Evolutionary conservation across 805 yeast genomes (phyloP), one percentile per base, ranked within the genome.

Genomic region (Cyberlindnera veronae): DNA sequence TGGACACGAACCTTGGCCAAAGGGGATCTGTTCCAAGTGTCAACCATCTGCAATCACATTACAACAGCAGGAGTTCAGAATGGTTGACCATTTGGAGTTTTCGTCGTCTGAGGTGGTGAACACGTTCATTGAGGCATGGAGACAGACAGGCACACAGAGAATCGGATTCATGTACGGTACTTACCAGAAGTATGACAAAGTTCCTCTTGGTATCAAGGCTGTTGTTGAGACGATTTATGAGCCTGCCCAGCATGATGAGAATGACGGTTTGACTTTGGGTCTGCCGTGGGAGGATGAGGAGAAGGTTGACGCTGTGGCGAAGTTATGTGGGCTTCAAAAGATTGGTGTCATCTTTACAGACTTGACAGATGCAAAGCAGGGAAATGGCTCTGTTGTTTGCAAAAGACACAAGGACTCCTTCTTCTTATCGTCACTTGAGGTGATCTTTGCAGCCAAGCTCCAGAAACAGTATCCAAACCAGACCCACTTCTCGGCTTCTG

Each of bases 1-100:
- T 30, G 96, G 96, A 0, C 99, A 91, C 61, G 78, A 81, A 28
- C 91, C 96, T 7, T 93, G 96, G 88, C 98, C 99, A 2, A 73
- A 68, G 38, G 96, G 97, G 1, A 89, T 93, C 50, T 91, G 99
- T 57, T 85, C 96, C 13, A 87, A 89, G 62, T 91, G 99, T 64
- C 98, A 91, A 62, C 98, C 99, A 1, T 81, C 96, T 1, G 93
- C 96, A 0, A 87, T 93, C 44, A 90, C 98, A 0, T 69, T 93
- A 46, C 95, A 84, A 61, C 89, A 81, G 61, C 99, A 93, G 61
- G 68, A 72, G 26, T 93, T 86, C 62, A 76, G 99, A 53, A 87
- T 93, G 95, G 96, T 95, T 21, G 99, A 93, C 61, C 98, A 93
- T 64, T 93, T 93, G 22, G 99, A 93, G 60, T 86, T 90, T 61